A percentile compares a stretch with the other conserved stretches of the same genome.
These are phyloP conservation scores for Orbilia oligospora DNA, from an alignment of 2,329 filamentous ascomycete species.

Conservation along the genomic window DNA sequence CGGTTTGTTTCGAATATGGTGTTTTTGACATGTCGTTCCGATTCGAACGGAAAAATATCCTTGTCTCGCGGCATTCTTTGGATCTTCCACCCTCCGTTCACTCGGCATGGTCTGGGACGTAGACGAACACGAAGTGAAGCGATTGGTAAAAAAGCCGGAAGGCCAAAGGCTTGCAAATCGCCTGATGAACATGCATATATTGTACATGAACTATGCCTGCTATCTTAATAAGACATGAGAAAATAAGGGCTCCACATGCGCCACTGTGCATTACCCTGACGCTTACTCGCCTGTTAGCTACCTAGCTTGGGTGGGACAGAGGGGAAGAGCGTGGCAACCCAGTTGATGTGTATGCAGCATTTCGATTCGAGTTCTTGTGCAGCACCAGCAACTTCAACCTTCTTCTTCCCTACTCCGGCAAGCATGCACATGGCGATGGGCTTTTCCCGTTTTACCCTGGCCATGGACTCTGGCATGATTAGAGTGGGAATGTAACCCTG, in stretches of 20 bases:
- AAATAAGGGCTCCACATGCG: constrained; percentile 48
- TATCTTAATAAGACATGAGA: constrained; percentile 47
- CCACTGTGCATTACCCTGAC: constrained; percentile 57
- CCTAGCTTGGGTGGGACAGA: constrained; percentile 47
- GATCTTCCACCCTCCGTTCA: constrained; percentile 30
- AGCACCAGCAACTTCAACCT: constrained; percentile 13
- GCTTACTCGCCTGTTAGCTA: constrained; percentile 27
- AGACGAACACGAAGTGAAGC: constrained; percentile 51
- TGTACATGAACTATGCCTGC: constrained; percentile 29
- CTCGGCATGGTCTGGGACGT: constrained; percentile 10
- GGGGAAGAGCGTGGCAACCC: constrained; percentile 41
- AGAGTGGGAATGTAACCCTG: constrained; percentile 25
- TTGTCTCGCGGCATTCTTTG: constrained; percentile 33
- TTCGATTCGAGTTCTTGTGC: constrained; percentile 50
- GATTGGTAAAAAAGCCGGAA: constrained; percentile 44
- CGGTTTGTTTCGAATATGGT: constrained; percentile 57
- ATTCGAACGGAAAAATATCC: constrained; percentile 60
- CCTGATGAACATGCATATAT: constrained; percentile 51
- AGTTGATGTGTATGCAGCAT: constrained; percentile 55
- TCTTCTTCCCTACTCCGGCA: constrained; percentile 16
- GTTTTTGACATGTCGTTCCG: constrained; percentile 59
- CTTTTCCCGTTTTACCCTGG: constrained; percentile 46
- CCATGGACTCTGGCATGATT: constrained; percentile 15
- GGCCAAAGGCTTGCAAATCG: constrained; percentile 31
- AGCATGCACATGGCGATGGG: constrained; percentile 34